Percentiles rank a stretch among this genome's conserved stretches.
phyloP scores from a whole-genome alignment of 2,329 filamentous ascomycete genomes.

The Sarocladium strictum region DNA sequence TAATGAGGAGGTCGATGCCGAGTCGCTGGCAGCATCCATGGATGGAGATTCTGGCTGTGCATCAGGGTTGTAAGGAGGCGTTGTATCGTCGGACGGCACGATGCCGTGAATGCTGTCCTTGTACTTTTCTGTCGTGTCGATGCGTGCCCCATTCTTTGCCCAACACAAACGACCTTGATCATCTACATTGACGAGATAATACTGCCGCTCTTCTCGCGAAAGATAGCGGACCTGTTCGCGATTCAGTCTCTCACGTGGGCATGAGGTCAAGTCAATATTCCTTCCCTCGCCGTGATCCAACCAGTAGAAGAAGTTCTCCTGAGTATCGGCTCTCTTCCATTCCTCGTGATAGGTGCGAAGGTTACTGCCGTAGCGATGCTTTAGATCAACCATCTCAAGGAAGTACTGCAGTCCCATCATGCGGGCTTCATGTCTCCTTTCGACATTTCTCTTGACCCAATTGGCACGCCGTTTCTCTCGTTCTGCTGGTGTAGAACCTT shows the following conservation, averaged over 20 bases:
- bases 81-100: constrained; percentile 54
- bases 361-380: constrained; percentile 84
- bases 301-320: constrained; percentile 94
- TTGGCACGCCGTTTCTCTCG: constrained; percentile 30
- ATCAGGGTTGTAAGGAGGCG: constrained; percentile 42
- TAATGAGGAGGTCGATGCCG: constrained; percentile 29
- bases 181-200: constrained; percentile 77
- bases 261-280: constrained; percentile 61
- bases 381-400: constrained; percentile 75
- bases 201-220: constrained; percentile 71
- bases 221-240: constrained; percentile 79
- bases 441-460: constrained; percentile 44
- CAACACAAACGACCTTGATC: constrained; percentile 70
- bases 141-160: constrained; percentile 73
- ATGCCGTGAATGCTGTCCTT: constrained; percentile 76
- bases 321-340: constrained; percentile 72
- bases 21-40: constrained; percentile 18
- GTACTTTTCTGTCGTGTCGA: constrained; percentile 70
- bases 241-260: constrained; percentile 69
- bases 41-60: constrained; percentile 12
- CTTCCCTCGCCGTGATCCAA: constrained; percentile 75
- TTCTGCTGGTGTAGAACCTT: constrained; percentile 28
- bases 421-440: constrained; percentile 61
- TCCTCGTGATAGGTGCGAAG: constrained; percentile 74
- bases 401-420: constrained; percentile 86